A percentile compares a stretch with the other conserved stretches of the same genome.
Evolutionary conservation across 2,329 filamentous ascomycete genomes (phyloP).

Genomic region (Botrytis hyacinthi): DNA sequence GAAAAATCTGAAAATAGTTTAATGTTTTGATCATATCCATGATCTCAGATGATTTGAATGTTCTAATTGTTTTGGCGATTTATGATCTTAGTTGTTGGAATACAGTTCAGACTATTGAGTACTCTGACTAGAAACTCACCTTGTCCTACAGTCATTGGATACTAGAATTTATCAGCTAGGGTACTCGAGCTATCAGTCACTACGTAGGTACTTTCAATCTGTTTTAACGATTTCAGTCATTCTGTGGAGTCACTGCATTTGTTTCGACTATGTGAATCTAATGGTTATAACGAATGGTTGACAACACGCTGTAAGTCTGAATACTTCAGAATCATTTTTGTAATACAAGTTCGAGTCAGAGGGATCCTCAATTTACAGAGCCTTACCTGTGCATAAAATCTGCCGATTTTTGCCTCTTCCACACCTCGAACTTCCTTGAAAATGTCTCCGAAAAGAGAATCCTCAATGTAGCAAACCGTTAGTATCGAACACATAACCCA

Average conservation of each 20-base stretch:
- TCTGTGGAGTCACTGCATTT: background rate
- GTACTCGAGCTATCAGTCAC: background rate
- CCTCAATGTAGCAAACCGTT: fast-evolving
- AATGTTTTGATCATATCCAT: too few species aligned
- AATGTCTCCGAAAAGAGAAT: background rate
- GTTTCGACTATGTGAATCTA: background rate
- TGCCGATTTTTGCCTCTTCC: background rate
- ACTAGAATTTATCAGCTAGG: background rate
- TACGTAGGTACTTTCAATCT: background rate
- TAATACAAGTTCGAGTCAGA: background rate
- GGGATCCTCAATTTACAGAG: background rate
- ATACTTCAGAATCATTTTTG: background rate
- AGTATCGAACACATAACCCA: background rate
- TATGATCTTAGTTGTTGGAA: too few species aligned
- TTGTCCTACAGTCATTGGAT: background rate
- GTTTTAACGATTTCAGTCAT: background rate
- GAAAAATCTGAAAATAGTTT: too few species aligned
- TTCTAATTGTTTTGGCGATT: too few species aligned
- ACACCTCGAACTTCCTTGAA: background rate
- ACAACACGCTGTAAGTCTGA: fast-evolving
- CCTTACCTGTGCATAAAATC: background rate
- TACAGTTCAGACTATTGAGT: too few species aligned
- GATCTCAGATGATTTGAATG: too few species aligned
- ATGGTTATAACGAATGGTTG: background rate
- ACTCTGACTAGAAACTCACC: too few species aligned